Conservation (phyloP, 805 yeast genomes). For the Blastobotrys robertii region DNA sequence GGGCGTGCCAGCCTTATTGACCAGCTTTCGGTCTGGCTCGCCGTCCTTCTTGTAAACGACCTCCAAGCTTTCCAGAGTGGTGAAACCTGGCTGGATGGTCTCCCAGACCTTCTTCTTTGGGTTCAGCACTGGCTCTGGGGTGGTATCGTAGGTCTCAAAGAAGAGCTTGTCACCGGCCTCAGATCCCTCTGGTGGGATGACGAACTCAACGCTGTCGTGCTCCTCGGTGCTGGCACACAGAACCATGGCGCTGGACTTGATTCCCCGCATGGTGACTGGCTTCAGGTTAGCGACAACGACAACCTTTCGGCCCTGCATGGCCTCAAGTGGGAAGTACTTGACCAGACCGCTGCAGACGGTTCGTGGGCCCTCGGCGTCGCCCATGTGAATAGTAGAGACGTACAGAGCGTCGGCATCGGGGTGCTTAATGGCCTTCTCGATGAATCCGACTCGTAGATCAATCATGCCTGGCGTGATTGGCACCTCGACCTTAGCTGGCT, state of each 20-base stretch:
- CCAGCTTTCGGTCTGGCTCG: slow-evolving; percentile 59
- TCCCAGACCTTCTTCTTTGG: slow-evolving; percentile 99
- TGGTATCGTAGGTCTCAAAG: slow-evolving; percentile 83
- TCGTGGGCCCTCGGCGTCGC: slow-evolving; percentile 95
- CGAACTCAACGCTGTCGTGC: slow-evolving; percentile 69
- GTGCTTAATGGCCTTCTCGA: slow-evolving; percentile 92
- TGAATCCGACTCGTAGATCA: slow-evolving; percentile 92
- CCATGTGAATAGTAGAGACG: slow-evolving; percentile 93
- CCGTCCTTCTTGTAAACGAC: slow-evolving; percentile 75
- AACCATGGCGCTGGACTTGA: slow-evolving; percentile 94
- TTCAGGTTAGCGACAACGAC: slow-evolving; percentile 91
- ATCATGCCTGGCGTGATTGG: slow-evolving; percentile 76
- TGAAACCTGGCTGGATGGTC: slow-evolving; percentile 81
- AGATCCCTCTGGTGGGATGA: slow-evolving; percentile 87
- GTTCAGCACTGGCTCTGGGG: slow-evolving; percentile 84
- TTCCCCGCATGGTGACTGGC: slow-evolving; percentile 97
- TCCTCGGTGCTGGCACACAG: slow-evolving; percentile 65
- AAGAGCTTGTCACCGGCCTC: slow-evolving; percentile 94
- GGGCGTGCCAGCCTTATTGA: slow-evolving; percentile 67
- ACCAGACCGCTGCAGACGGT: slow-evolving; percentile 97
- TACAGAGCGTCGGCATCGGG: slow-evolving; percentile 97
- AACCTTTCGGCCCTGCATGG: slow-evolving; percentile 88
- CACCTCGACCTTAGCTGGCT: slow-evolving; percentile 39
- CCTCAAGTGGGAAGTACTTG: slow-evolving; percentile 79
- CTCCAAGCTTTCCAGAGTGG: slow-evolving; percentile 65